Base-by-base conservation (phyloP, 331 rosid genomes). In the Rhamnella rubrinervis region DNA sequence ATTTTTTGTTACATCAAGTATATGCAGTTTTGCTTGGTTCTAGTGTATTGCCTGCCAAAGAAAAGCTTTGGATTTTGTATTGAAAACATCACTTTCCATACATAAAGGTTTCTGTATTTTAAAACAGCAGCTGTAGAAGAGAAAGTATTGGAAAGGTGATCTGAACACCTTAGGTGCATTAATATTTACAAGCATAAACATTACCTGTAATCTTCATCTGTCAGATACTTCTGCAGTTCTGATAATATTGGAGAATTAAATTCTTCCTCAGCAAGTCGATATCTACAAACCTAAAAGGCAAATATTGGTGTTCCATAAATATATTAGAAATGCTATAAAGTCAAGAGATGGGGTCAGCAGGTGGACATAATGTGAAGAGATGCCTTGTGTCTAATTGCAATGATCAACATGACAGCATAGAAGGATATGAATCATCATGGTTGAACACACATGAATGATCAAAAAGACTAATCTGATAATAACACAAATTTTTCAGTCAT, bases 191-290 rank as follows among this genome's bases (percentile, higher is more conserved):
- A 81, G 68, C 63, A 70, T 53, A 63, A 68, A 50, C 21, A 62
- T 78, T 59, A 93, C 98, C 96, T 91, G 85, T 71, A 87, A 85
- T 93, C 98, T 80, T 93, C 97, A 66, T 93, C 97, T 63, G 91
- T 87, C 63, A 93, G 84, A 83, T 81, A 84, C 89, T 87, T 93
- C 80, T 91, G 98, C 35, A 91, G 81, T 78, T 89, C 97, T 0
- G 91, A 65, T 65, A 84, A 15, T 69, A 71, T 80, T 46, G 98
- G 97, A 78, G 91, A 84, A 82, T 79, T 93, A 75, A 87, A 88
- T 80, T 93, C 98, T 15, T 93, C 91, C 75, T 84, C 96, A 58
- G 89, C 52, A n/a, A 50, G 78, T 62, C 95, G 92, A 80, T 85
- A 93, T 77, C 98, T 89, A 82, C 98, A 93, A 81, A 93, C 87